Evolutionary conservation across 768 basidiomycete species (phyloP).

Genomic region (Tulasnella sp.): DNA sequence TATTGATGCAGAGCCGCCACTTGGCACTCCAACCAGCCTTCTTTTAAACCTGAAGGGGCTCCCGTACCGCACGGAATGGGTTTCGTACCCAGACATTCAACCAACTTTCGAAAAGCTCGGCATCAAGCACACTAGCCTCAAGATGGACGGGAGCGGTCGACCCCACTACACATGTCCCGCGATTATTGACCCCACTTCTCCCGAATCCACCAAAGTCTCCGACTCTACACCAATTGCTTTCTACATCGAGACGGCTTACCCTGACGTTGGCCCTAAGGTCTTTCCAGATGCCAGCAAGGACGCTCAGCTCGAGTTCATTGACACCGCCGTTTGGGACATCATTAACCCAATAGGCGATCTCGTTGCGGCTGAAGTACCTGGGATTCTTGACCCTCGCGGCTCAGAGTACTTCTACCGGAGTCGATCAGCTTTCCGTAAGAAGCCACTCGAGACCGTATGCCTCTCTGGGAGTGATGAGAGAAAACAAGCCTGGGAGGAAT

Average conservation of each 20-base stretch:
- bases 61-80: too few relatives aligned
- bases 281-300: constrained; percentile 68
- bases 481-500: constrained; percentile 2
- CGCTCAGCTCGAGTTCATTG: constrained; percentile 63
- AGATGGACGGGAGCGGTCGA: constrained; percentile 27
- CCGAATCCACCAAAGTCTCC: constrained; percentile 47
- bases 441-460: constrained; percentile 2
- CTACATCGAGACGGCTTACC: constrained; percentile 65
- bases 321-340: constrained; percentile 63
- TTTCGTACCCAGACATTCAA: too few relatives aligned
- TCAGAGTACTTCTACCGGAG: constrained; percentile 12
- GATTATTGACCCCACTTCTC: constrained; percentile 55
- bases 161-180: constrained; percentile 64
- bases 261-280: constrained; percentile 54
- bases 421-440: not conserved
- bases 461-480: constrained; percentile 11
- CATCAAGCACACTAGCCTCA: too few relatives aligned
- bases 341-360: constrained; percentile 63
- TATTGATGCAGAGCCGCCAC: not conserved
- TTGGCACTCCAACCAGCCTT: not conserved
- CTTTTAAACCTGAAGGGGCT: constrained; percentile 23
- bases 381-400: constrained; percentile 3
- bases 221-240: constrained; percentile 62
- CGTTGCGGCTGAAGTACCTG: constrained; percentile 55
- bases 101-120: too few relatives aligned